Conservation (phyloP, 176 grass and related monocot genomes). For the Otatea glauca region DNA sequence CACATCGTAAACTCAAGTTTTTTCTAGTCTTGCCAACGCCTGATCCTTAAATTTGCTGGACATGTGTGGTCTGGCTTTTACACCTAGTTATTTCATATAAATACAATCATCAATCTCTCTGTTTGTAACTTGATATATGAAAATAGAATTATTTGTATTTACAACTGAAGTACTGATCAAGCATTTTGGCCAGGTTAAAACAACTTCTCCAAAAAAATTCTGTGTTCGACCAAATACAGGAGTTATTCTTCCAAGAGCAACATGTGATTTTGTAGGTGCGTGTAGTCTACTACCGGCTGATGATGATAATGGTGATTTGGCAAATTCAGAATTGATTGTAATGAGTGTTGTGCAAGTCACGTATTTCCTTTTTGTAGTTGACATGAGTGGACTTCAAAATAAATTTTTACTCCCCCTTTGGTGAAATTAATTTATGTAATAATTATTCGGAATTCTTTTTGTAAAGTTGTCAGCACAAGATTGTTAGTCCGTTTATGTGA, state of each 20-base stretch:
- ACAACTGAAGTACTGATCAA: neutral
- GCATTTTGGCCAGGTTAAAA: constrained; percentile 68
- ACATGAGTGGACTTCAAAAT: neutral
- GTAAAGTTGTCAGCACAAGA: neutral
- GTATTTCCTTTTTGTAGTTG: constrained; percentile 1
- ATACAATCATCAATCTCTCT: neutral
- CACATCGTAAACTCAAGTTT: neutral
- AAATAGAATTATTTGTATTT: neutral
- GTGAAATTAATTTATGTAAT: constrained; percentile 1
- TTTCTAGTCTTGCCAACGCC: constrained; percentile 19
- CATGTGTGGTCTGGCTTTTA: neutral
- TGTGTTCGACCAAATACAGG: constrained; percentile 85
- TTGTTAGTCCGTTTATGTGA: neutral
- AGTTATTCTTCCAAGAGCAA: constrained; percentile 74
- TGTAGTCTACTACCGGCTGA: constrained; percentile 29
- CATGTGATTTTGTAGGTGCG: constrained; percentile 67
- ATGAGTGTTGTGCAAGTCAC: neutral
- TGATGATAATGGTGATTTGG: constrained; percentile 29
- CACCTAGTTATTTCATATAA: neutral
- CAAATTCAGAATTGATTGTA: constrained; percentile 8
- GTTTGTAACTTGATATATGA: constrained; percentile 7
- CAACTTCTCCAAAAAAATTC: constrained; percentile 81
- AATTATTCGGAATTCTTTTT: constrained; percentile 8
- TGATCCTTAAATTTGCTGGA: neutral
- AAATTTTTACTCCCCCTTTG: neutral